Evolutionary conservation across 495 filamentous ascomycete species (phyloP), one percentile per base, ranked within the genome.

Genomic region (Amorphotheca resinae): DNA sequence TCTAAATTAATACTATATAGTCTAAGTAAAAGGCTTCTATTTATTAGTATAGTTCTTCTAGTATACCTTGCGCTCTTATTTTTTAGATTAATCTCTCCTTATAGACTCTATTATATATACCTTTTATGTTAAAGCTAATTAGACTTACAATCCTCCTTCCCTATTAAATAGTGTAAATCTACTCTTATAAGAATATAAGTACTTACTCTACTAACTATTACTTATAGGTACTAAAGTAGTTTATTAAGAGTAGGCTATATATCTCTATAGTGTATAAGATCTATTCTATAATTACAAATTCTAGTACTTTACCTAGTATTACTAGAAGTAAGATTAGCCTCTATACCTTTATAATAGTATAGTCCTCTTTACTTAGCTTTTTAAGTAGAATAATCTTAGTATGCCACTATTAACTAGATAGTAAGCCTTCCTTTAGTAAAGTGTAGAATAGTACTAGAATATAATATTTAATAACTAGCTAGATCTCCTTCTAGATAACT

Each of bases 121-220:
- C 62, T 48, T 65, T 64, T 14, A 65, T 57, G 52, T 68, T 58
- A 36, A 66, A 65, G 42, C 49, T 59, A 39, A 65, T 53, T 37
- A 66, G n/a, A 31, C 51, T 61, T 6, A 50, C 17, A 11, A 50
- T 22, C 33, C 39, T 39, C 22, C 20, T 32, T 8, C 14, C 20
- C 22, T 51, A 25, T 55, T 46, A 62, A 12, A 49, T 57, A 12
- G 42, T 45, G 26, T 55, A 58, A 33, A 60, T 54, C 36, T 60
- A 34, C 47, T 64, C 53, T 33, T 50, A 33, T n/a, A 65, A 35
- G 22, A 57, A 30, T 17, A 50, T 15, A 25, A 50, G 41, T 34
- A 45, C 51, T 18, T 59, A 42, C 15, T 37, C 41, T 9, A 39
- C 40, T 15, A 47, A 56, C 12, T 53, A 25, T 38, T 54, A 26